These are phyloP conservation scores for Botrytis squamosa DNA, from an alignment of 2,329 filamentous ascomycete genomes.

Conservation along the genomic window DNA sequence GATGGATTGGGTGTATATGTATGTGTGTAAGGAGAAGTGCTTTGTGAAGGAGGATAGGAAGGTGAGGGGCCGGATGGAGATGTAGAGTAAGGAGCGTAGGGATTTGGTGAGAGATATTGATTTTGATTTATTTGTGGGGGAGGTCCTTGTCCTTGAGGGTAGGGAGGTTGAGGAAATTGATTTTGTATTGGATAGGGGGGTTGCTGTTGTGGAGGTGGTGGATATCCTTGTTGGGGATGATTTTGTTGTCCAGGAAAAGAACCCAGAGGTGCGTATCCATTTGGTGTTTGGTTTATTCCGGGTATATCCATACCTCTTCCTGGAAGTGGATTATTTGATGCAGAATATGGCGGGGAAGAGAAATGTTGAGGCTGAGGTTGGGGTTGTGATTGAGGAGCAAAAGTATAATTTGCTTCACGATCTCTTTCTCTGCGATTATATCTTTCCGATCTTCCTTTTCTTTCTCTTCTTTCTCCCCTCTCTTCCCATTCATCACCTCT, in stretches of 20 bases:
- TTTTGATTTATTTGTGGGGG: neutral
- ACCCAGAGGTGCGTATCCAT: slow-evolving; percentile 2
- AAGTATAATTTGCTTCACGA: neutral
- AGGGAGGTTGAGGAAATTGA: neutral
- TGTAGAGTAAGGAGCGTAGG: slow-evolving; percentile 7
- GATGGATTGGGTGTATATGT: neutral
- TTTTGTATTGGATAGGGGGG: slow-evolving; percentile 18
- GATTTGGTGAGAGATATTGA: slow-evolving; percentile 25
- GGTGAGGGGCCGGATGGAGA: neutral
- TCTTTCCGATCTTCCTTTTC: neutral
- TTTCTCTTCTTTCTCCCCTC: neutral
- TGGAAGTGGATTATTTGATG: neutral
- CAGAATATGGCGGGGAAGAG: neutral
- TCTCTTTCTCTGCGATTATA: neutral
- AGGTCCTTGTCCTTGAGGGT: slow-evolving; percentile 4
- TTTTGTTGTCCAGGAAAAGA: slow-evolving; percentile 11
- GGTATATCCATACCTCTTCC: neutral
- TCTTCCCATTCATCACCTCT: neutral
- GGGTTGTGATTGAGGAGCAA: neutral
- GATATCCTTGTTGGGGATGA: neutral
- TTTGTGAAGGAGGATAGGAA: too few relatives aligned
- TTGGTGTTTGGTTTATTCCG: neutral
- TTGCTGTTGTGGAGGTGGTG: slow-evolving; percentile 17
- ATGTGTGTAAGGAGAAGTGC: too few relatives aligned
- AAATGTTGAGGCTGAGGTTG: neutral